Conservation (phyloP, 345 rosid species). For the Dipteronia dyeriana region DNA sequence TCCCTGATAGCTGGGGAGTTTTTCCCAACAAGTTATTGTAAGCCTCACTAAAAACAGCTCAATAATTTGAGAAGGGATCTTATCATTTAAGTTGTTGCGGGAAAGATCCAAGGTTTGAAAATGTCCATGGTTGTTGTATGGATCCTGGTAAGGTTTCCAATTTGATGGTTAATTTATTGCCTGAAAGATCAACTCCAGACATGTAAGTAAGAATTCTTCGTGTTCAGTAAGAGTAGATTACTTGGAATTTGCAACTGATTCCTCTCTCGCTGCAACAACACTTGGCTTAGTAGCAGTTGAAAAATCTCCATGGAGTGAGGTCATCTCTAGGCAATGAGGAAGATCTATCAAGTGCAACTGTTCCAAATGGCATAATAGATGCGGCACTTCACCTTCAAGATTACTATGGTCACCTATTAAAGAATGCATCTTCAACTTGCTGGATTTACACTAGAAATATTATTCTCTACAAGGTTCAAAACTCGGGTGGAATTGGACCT, state of each 20-base stretch:
- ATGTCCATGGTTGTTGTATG: not conserved
- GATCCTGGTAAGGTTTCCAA: constrained; percentile 26
- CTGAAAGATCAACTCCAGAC: constrained; percentile 30
- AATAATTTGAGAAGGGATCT: too few species aligned
- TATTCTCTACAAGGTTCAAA: not conserved
- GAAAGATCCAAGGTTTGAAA: constrained; percentile 9
- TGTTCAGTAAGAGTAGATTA: constrained; percentile 14
- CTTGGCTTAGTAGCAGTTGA: too few species aligned
- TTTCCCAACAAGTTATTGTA: too few species aligned
- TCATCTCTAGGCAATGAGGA: too few species aligned
- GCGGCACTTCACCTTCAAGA: constrained; percentile 22
- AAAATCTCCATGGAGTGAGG: too few species aligned
- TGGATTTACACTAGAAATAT: constrained; percentile 6
- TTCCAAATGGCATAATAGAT: constrained; percentile 11
- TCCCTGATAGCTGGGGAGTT: not conserved
- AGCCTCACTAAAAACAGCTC: too few species aligned
- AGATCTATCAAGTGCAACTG: too few species aligned
- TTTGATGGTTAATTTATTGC: not conserved
- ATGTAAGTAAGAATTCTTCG: constrained; percentile 13
- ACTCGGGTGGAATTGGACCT: not conserved
- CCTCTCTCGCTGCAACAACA: too few species aligned
- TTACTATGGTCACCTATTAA: constrained; percentile 16
- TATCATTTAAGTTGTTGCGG: too few species aligned
- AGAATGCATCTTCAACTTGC: constrained; percentile 1
- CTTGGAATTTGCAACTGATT: too few species aligned